Evolutionary conservation across 192 early-diverging fungal species (phyloP), one percentile per base, ranked within the genome.

Genomic region (Coemansia interrupta): DNA sequence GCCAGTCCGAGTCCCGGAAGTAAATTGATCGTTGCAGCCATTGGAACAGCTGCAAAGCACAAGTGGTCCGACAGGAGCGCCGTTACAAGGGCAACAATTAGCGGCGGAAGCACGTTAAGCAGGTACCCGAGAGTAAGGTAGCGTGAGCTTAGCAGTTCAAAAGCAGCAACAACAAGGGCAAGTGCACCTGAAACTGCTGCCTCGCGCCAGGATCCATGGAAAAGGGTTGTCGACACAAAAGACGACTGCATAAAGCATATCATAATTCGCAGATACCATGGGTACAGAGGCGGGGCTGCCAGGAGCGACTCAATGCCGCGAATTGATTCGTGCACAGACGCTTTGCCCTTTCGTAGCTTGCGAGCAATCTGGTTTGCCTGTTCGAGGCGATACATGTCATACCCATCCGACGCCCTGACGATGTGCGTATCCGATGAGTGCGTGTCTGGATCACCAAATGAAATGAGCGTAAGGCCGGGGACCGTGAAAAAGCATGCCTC

Each of bases 1-100:
- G 91, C 93, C 32, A 95, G 65, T 3, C 83, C 66, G 36, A 92
- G 71, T 5, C 93, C 93, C 15, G 86, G 83, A 9, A 87, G 63
- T n/a, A 84, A 45, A 49, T 83, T 74, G 11, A 89, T 81, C 29
- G 80, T 78, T 4, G 84, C 82, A 0, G 85, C 78, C 22, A 88
- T 64, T 0, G 82, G 56, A 0, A 85, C 84, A 0, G 85, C 83
- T 4, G 80, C 64, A 56, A 80, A 87, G 50, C 84, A 85, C 8
- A 87, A 66, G 17, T 80, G 62, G 10, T 82, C 67, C 0, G 70
- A 69, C 36, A 87, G 64, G 3, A 83, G 62, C n/a, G 80, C 68
- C 14, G 82, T 68, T 26, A 85, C 79, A 19, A 87, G 56, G 0
- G 83, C 82, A 15, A 84, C 73, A 22, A 84, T 48, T 38, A 84